phyloP scores from a whole-genome alignment of 179 eudicot species.

The Silene noctiflora region DNA sequence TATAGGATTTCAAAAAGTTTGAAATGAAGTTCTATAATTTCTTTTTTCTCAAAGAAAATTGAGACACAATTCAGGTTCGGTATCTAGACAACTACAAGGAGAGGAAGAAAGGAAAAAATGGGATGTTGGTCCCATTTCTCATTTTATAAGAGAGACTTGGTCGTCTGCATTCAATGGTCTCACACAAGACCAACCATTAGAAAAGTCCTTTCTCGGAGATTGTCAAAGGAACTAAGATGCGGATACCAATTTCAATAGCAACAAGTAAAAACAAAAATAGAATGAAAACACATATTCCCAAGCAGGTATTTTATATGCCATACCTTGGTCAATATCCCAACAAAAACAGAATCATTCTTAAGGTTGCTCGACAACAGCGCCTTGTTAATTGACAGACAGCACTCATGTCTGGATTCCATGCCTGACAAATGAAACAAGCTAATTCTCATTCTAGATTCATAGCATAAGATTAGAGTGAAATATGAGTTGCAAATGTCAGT shows the following conservation, averaged over 20 bases:
- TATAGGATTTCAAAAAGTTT: no score
- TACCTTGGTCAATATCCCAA: slow-evolving; percentile 64
- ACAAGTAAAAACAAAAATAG: not conserved
- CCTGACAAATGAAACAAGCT: slow-evolving; percentile 38
- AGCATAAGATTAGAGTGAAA: not conserved
- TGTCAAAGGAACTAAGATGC: not conserved
- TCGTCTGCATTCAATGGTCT: no score
- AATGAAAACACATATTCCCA: not conserved
- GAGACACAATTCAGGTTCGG: no score
- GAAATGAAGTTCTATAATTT: no score
- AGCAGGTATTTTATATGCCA: not conserved
- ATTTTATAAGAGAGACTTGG: no score
- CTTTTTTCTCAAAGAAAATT: no score
- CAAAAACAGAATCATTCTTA: slow-evolving; percentile 49
- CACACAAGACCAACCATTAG: no score
- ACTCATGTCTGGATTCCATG: slow-evolving; percentile 78
- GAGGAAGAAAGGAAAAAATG: no score
- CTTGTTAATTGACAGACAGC: slow-evolving; percentile 62
- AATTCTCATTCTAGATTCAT: not conserved
- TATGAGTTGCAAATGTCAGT: not conserved
- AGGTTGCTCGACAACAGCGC: slow-evolving; percentile 56
- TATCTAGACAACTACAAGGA: no score
- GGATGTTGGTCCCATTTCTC: no score
- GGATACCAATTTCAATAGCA: not conserved
- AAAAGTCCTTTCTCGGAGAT: not conserved